Conservation (phyloP, 441 rosid genomes). For the Adansonia gregorii region DNA sequence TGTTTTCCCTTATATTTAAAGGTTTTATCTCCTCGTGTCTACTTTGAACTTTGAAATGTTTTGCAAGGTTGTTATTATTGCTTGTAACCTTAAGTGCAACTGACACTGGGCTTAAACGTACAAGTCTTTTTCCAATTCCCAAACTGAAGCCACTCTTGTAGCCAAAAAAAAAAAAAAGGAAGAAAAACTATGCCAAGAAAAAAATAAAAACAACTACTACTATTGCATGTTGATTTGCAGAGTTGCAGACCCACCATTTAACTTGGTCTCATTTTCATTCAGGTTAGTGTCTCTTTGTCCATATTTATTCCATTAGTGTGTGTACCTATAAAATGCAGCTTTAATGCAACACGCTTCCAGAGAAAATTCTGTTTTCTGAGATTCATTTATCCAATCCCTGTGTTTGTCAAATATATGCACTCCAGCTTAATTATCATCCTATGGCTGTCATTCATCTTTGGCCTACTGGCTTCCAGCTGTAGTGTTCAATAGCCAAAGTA, state of each 20-base stretch:
- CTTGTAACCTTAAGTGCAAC: not conserved
- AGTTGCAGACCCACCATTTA: conserved; percentile 33
- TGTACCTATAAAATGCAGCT: conserved; percentile 37
- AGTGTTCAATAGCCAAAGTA: conserved; percentile 3
- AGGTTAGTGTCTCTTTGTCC: conserved; percentile 23
- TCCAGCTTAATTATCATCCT: conserved; percentile 13
- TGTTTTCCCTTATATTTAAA: not conserved
- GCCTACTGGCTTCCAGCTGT: conserved; percentile 18
- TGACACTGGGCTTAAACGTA: not conserved
- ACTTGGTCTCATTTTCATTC: conserved; percentile 21
- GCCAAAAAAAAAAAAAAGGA: too few species aligned
- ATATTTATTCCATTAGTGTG: conserved; percentile 30
- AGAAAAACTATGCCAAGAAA: conserved; percentile 25
- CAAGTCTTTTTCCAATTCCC: too few species aligned
- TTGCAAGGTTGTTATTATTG: conserved; percentile 4
- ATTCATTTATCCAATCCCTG: not conserved
- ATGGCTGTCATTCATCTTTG: conserved; percentile 15
- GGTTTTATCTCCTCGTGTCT: not conserved
- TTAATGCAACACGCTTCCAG: conserved; percentile 23
- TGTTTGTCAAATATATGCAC: not conserved
- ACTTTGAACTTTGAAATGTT: not conserved
- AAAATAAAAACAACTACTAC: not conserved
- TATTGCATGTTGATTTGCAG: not conserved
- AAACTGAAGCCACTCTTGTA: too few species aligned
- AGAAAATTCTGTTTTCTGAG: conserved; percentile 5